phyloP scores from a whole-genome alignment of 108 stramenopile species.

The Nannochloropsis oceanica region DNA sequence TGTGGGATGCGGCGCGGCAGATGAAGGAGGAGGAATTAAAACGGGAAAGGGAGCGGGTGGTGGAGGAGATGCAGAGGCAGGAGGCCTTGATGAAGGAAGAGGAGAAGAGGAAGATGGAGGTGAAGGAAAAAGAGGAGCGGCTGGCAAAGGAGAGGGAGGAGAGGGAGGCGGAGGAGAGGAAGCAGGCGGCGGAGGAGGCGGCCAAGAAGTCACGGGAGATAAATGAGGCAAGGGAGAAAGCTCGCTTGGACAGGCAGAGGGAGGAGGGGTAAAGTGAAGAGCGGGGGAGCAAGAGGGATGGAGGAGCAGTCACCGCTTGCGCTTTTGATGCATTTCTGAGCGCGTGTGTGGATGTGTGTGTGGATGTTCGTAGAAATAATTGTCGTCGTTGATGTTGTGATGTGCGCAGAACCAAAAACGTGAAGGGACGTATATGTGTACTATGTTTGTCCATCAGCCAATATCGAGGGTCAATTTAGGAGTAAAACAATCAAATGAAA shows the following conservation, averaged over 20 bases:
- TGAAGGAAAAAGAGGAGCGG: not conserved
- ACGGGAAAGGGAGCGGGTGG: not conserved
- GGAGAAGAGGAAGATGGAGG: not conserved
- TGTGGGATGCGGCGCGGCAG: not conserved
- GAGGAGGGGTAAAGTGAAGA: not conserved
- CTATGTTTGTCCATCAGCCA: too few species aligned
- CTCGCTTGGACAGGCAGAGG: not conserved
- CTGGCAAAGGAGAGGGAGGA: not conserved
- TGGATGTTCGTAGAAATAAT: too few species aligned
- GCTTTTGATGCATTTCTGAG: too few species aligned
- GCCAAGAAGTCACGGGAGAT: not conserved
- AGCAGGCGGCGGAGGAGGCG: not conserved
- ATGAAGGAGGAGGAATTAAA: constrained; percentile 12
- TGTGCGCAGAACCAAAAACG: too few species aligned
- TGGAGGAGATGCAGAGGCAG: not conserved
- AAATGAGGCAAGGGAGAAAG: not conserved
- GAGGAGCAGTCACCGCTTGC: too few species aligned
- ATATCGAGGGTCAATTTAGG: too few species aligned
- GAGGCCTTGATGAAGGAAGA: not conserved
- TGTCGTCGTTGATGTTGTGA: too few species aligned
- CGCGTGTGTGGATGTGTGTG: too few species aligned
- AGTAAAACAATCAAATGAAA: too few species aligned
- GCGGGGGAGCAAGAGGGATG: not conserved
- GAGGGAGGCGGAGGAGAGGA: not conserved
- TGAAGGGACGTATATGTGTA: too few species aligned